Conservation (phyloP, 179 eudicot species). For the Vitellaria paradoxa region DNA sequence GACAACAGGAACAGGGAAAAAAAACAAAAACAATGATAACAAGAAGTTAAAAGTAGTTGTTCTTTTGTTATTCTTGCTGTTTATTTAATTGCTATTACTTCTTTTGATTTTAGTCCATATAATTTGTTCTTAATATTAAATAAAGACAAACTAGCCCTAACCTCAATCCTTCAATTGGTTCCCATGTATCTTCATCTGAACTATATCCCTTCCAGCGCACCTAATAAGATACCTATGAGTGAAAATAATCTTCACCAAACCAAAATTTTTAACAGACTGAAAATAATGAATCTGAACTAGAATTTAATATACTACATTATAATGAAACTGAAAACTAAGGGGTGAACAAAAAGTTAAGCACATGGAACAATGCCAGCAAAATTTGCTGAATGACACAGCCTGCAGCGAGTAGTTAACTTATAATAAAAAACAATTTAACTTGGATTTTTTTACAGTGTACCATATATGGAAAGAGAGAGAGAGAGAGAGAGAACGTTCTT, state of each 20-base stretch:
- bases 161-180: conserved; percentile 78
- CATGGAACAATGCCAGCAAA: not conserved
- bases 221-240: conserved; percentile 31
- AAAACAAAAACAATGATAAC: not conserved
- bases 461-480: no score
- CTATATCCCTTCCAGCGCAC: conserved; percentile 96
- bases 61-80: no score
- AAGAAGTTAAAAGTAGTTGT: no score
- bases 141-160: conserved; percentile 25
- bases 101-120: no score
- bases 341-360: not conserved
- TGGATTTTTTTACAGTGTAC: not conserved
- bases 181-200: conserved; percentile 94
- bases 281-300: not conserved
- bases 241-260: conserved; percentile 6
- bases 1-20: not conserved
- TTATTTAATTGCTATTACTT: no score
- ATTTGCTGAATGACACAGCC: not conserved
- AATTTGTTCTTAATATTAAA: not conserved
- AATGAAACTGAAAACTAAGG: not conserved
- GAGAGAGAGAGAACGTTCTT: no score
- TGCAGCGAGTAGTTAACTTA: no score
- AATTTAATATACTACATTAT: not conserved
- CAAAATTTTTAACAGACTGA: not conserved
- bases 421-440: not conserved